These are phyloP conservation scores for Chrysosporium keratinophilum DNA, from an alignment of 2,329 filamentous ascomycete species.

Conservation along the genomic window DNA sequence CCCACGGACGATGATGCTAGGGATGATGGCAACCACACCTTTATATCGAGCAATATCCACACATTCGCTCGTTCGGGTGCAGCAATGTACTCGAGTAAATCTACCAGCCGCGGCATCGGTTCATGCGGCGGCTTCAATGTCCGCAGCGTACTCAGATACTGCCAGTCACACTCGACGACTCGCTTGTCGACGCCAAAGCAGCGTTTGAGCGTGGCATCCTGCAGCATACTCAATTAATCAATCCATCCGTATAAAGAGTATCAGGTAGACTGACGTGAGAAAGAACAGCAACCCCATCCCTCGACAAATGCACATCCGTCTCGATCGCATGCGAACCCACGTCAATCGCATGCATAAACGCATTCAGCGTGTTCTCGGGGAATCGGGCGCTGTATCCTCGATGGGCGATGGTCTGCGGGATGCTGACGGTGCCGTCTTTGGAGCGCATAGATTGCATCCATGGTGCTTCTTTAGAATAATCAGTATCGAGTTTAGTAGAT, in stretches of 20 bases:
- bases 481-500: too few species aligned
- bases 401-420: constrained; percentile 34
- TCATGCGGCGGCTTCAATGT: constrained; percentile 59
- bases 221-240: not conserved
- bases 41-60: constrained; percentile 83
- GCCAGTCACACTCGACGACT: constrained; percentile 67
- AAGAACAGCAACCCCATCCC: constrained; percentile 73
- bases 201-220: constrained; percentile 67
- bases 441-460: constrained; percentile 4
- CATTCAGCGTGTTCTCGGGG: constrained; percentile 78
- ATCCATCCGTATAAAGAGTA: not conserved
- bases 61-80: constrained; percentile 54
- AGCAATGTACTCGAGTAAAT: constrained; percentile 63
- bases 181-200: constrained; percentile 68
- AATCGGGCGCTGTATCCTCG: constrained; percentile 53
- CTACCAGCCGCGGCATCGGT: constrained; percentile 61
- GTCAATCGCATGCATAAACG: constrained; percentile 62
- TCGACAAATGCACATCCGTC: constrained; percentile 75
- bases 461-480: not conserved
- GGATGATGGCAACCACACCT: constrained; percentile 43
- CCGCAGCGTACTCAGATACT: constrained; percentile 56
- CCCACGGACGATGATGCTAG: too few species aligned
- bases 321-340: constrained; percentile 73
- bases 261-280: constrained; percentile 51
- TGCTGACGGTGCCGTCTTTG: constrained; percentile 1